These are phyloP conservation scores for Euphorbia celastroides DNA, from an alignment of 441 rosid species.

Conservation along the genomic window DNA sequence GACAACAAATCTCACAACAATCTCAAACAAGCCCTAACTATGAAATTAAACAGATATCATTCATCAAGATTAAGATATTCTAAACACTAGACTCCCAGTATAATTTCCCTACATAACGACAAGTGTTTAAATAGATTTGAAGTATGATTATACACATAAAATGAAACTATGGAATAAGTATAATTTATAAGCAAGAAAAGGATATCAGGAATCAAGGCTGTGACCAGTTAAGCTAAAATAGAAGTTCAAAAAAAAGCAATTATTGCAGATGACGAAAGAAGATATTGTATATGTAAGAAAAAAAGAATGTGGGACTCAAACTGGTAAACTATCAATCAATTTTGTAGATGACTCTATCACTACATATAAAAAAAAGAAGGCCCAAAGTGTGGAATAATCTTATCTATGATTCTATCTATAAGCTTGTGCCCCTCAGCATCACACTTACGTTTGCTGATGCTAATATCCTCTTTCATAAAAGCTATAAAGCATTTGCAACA, in stretches of 20 bases:
- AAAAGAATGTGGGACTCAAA: background rate
- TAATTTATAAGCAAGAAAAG: too few relatives aligned
- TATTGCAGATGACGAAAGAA: background rate
- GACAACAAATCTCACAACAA: too few relatives aligned
- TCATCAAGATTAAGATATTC: too few relatives aligned
- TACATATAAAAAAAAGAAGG: background rate
- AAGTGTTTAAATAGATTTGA: too few relatives aligned
- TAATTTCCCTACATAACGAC: too few relatives aligned
- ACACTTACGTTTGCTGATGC: background rate
- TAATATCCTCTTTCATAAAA: background rate
- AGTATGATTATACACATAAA: too few relatives aligned
- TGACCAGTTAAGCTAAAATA: background rate
- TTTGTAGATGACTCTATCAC: background rate
- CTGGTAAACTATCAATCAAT: background rate
- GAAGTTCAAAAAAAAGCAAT: background rate
- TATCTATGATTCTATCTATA: slow-evolving; percentile 1
- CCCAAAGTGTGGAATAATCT: slow-evolving; percentile 12
- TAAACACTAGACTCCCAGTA: too few relatives aligned
- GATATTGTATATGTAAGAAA: slow-evolving; percentile 1
- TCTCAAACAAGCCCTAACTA: too few relatives aligned
- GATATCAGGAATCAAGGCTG: background rate
- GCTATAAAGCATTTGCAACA: background rate
- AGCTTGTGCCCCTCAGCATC: background rate
- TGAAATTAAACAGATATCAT: too few relatives aligned
- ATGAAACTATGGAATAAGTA: too few relatives aligned